Evolutionary conservation across 2,329 filamentous ascomycete species (phyloP).

Genomic region (Didymella arachidicola): DNA sequence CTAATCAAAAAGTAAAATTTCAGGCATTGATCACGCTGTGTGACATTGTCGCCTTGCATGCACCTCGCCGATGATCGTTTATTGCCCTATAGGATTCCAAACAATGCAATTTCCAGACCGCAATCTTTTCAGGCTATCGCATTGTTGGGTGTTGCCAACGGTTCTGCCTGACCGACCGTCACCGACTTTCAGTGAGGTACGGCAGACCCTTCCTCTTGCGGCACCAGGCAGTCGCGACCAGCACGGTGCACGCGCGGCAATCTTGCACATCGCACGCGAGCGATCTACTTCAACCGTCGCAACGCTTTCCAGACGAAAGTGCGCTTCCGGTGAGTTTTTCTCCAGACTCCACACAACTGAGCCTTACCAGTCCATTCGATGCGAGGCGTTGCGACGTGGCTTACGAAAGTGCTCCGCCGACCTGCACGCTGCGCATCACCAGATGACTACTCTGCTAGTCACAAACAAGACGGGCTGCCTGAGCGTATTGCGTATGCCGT

Average conservation of each 20-base stretch:
- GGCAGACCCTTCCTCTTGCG: constrained; percentile 17
- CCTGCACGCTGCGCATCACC: constrained; percentile 19
- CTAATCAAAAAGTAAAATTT: constrained; percentile 24
- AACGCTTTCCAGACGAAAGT: constrained; percentile 24
- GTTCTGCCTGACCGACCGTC: constrained; percentile 20
- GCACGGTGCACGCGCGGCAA: constrained; percentile 12
- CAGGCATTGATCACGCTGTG: constrained; percentile 22
- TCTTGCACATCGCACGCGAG: constrained; percentile 14
- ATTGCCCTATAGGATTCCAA: background rate
- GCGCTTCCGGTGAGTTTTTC: constrained; percentile 25
- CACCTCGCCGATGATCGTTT: constrained; percentile 12
- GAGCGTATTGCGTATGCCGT: constrained; percentile 15
- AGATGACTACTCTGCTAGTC: constrained; percentile 10
- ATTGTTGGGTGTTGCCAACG: constrained; percentile 10
- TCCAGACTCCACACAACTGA: constrained; percentile 6
- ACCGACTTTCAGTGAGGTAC: constrained; percentile 20
- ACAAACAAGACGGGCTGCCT: constrained; percentile 10
- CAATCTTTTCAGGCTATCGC: constrained; percentile 13
- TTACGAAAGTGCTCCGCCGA: constrained; percentile 19
- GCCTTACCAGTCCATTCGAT: constrained; percentile 15
- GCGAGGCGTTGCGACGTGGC: constrained; percentile 21
- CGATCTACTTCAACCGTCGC: constrained; percentile 25
- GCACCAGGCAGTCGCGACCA: constrained; percentile 16
- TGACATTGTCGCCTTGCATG: constrained; percentile 13
- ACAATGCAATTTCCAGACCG: background rate